Evolutionary conservation across 768 basidiomycete species (phyloP).

Genomic region (Pholiota microspora): DNA sequence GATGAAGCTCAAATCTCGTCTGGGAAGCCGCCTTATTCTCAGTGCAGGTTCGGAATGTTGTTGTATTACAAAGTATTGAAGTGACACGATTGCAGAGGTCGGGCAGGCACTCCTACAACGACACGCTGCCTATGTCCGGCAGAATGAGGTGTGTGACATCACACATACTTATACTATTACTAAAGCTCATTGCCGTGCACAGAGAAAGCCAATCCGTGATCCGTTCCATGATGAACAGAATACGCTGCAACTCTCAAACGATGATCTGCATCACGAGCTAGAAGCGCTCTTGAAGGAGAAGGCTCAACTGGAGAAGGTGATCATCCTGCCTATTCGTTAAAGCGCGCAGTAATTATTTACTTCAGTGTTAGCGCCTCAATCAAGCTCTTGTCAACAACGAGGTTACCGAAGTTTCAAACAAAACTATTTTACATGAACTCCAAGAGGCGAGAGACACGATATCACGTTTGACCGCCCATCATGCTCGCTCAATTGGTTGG

Average conservation of each 20-base stretch:
- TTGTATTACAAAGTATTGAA: neutral
- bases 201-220: constrained; percentile 18
- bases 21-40: constrained; percentile 76
- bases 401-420: constrained; percentile 76
- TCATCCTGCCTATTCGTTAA: constrained; percentile 6
- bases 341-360: neutral
- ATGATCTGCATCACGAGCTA: constrained; percentile 19
- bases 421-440: constrained; percentile 69
- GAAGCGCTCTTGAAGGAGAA: constrained; percentile 57
- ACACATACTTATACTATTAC: neutral
- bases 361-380: constrained; percentile 59
- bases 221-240: constrained; percentile 12
- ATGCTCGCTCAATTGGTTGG: constrained; percentile 69
- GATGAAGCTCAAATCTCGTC: constrained; percentile 59
- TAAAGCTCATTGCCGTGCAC: constrained; percentile 14
- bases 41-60: constrained; percentile 73
- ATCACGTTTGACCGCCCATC: constrained; percentile 63
- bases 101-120: constrained; percentile 84
- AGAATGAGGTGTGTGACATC: constrained; percentile 53
- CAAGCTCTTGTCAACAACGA: constrained; percentile 82
- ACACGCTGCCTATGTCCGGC: constrained; percentile 83
- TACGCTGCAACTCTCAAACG: constrained; percentile 15
- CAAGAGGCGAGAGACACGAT: constrained; percentile 70
- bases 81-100: constrained; percentile 59
- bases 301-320: constrained; percentile 57